Conservation (phyloP, 1,284 basidiomycete genomes). For the Filobasidium uniguttulatum region DNA sequence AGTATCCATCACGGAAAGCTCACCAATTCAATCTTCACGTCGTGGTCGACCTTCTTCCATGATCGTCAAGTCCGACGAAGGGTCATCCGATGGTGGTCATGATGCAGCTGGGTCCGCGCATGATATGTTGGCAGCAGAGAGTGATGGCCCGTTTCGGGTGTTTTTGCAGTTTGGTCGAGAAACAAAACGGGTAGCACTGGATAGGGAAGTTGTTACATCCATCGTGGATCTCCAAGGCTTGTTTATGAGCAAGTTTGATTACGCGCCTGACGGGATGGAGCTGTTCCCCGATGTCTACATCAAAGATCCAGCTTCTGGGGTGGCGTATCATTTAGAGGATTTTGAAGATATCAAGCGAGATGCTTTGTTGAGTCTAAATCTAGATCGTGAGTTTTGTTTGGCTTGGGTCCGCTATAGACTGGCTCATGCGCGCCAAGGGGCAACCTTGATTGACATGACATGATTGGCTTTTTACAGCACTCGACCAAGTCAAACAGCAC, state of each 20-base stretch:
- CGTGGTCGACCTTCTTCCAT: neutral
- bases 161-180: conserved; percentile 80
- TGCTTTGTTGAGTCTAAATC: conserved; percentile 77
- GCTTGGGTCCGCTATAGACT: neutral
- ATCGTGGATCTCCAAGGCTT: conserved; percentile 64
- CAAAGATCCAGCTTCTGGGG: conserved; percentile 74
- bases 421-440: too few species aligned
- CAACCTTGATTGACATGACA: neutral
- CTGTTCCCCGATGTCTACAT: conserved; percentile 95
- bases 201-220: conserved; percentile 30
- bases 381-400: conserved; percentile 63
- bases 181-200: conserved; percentile 11
- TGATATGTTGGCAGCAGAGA: neutral
- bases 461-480: conserved; percentile 43
- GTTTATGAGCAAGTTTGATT: conserved; percentile 91
- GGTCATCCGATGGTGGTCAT: neutral
- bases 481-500: conserved; percentile 97
- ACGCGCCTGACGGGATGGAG: conserved; percentile 71
- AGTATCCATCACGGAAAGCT: conserved; percentile 1
- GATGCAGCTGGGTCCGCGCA: neutral
- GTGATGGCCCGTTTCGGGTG: conserved; percentile 40
- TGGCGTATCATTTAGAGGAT: conserved; percentile 92
- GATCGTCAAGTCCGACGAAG: conserved; percentile 6
- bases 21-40: neutral
- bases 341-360: conserved; percentile 83